Evolutionary conservation across 139 green algal genomes (phyloP), one percentile per base, ranked within the genome.

Genomic region (Medakamo hakoo): DNA sequence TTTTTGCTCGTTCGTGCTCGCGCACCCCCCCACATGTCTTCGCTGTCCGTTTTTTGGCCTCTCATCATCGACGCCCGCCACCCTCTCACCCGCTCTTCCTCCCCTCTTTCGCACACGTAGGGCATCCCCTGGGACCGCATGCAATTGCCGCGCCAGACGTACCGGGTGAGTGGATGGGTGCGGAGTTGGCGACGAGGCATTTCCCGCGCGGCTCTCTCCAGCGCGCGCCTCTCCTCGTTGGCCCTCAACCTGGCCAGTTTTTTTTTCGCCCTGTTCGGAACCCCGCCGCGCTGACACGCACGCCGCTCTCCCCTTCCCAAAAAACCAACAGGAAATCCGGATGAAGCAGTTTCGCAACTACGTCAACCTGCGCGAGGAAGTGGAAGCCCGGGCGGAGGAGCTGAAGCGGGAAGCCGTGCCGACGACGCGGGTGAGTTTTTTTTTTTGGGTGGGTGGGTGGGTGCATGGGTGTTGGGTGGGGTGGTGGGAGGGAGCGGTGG

Each of bases 101-200:
- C 40, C 40, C 40, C 16, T 52, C 40, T 16, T 16, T 52, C 40
- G 40, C 40, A 52, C 40, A 52, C 40, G 16, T 74, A 89, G 74
- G 87, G 86, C 59, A 93, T 95, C 40, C 86, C 86, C 20, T 95
- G 88, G 88, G 73, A 87, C 5, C 72, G 81, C 18, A 76, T 95
- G 30, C 73, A 89, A 57, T 88, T 86, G 64, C 83, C 68, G 0
- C 73, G 88, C 24, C 60, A 83, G 25, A 60, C 73, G 3, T 95
- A 93, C 69, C 68, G 88, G 27, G 73, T 76, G 30, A 59, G 65
- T 21, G 18, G 3, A 16, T 22, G 16, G 16, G 22, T 27, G 32
- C n/a, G n/a, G n/a, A n/a, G n/a, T n/a, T n/a, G n/a, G n/a, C n/a
- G n/a, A n/a, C n/a, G n/a, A n/a, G n/a, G n/a, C n/a, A n/a, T n/a